These are phyloP conservation scores for Clarireedia hainanense DNA, from an alignment of 2,329 filamentous ascomycete species.

Conservation along the genomic window DNA sequence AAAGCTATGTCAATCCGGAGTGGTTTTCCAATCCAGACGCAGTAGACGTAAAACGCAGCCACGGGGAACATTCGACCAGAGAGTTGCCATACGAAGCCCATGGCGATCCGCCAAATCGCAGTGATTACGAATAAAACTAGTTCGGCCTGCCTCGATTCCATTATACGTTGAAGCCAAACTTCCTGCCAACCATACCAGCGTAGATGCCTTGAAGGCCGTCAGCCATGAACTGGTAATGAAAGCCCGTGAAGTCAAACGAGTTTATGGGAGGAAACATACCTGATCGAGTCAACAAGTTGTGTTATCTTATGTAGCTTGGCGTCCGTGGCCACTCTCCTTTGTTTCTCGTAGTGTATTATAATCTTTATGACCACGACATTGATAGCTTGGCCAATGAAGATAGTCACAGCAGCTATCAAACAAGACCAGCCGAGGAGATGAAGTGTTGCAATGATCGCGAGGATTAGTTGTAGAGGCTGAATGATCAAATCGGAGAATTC, in stretches of 20 bases:
- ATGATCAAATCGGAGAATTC: conserved; percentile 71
- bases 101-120: conserved; percentile 52
- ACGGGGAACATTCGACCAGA: conserved; percentile 72
- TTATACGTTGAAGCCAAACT: conserved; percentile 62
- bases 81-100: conserved; percentile 62
- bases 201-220: conserved; percentile 14
- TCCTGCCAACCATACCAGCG: conserved; percentile 63
- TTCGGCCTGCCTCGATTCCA: conserved; percentile 60
- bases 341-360: conserved; percentile 60
- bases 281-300: conserved; percentile 65
- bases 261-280: background rate
- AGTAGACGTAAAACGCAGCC: conserved; percentile 75
- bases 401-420: conserved; percentile 62
- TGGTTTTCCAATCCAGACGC: conserved; percentile 57
- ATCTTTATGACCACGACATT: conserved; percentile 61
- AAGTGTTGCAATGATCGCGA: conserved; percentile 69
- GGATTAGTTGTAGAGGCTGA: conserved; percentile 66
- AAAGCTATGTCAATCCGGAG: conserved; percentile 78
- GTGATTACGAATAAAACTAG: conserved; percentile 57
- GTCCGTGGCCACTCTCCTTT: conserved; percentile 68
- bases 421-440: conserved; percentile 74
- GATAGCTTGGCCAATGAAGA: conserved; percentile 59
- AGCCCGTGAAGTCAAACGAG: too few relatives aligned
- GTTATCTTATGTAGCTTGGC: conserved; percentile 70
- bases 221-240: background rate